A percentile compares a stretch with the other conserved stretches of the same genome.
These are phyloP conservation scores for Silene conica DNA, from an alignment of 148 eudicot genomes.

Conservation along the genomic window DNA sequence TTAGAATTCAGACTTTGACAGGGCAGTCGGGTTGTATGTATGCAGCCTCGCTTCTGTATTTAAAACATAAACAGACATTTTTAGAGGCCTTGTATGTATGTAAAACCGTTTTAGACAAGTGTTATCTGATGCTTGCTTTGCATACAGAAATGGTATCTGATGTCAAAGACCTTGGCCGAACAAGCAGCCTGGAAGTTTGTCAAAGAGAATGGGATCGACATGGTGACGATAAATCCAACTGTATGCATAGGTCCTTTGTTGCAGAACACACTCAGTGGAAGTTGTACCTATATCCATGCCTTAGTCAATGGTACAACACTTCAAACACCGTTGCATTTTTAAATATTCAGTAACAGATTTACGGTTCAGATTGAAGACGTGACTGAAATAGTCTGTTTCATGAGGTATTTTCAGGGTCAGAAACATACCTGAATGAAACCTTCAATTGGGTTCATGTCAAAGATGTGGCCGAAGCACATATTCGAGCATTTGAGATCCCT, in stretches of 20 bases:
- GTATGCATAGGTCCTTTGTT: conserved; percentile 42
- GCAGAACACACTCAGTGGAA: conserved; percentile 32
- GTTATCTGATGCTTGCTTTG: neutral
- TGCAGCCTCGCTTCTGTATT: too few relatives aligned
- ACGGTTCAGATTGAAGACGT: neutral
- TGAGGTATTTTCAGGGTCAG: conserved; percentile 32
- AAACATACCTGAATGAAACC: conserved; percentile 34
- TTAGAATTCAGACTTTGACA: too few relatives aligned
- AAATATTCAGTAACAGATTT: neutral
- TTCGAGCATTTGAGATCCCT: conserved; percentile 49
- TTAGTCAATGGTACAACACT: conserved; percentile 24
- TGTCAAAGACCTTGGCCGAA: conserved; percentile 53
- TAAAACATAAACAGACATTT: too few relatives aligned
- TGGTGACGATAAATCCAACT: conserved; percentile 37
- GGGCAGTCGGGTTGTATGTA: too few relatives aligned
- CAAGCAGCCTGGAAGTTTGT: conserved; percentile 45
- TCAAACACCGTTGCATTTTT: neutral
- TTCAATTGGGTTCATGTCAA: conserved; percentile 55
- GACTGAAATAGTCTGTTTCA: neutral
- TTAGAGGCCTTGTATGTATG: too few relatives aligned
- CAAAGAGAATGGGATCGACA: conserved; percentile 33
- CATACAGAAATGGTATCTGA: conserved; percentile 36
- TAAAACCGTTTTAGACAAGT: too few relatives aligned
- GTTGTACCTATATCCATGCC: conserved; percentile 15
- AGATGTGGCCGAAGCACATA: conserved; percentile 59